These are phyloP conservation scores for Erythrophleum fordii DNA, from an alignment of 306 rosid genomes.

Conservation along the genomic window DNA sequence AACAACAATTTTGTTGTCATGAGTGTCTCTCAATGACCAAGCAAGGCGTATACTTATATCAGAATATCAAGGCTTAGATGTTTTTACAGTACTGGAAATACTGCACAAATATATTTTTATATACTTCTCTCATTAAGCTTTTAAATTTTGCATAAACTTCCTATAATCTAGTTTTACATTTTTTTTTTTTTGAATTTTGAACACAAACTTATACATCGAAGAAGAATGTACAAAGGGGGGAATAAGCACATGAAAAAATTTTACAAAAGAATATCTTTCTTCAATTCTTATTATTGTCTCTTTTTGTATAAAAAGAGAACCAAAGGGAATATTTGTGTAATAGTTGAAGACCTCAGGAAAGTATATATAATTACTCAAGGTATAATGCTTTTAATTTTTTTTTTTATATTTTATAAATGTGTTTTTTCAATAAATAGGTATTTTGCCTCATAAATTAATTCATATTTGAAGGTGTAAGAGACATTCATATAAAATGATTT, in stretches of 20 bases:
- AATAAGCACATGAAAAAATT: not conserved
- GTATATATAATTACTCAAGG: no score
- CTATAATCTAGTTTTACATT: not conserved
- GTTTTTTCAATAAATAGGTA: not conserved
- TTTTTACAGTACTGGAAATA: not conserved
- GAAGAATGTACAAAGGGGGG: not conserved
- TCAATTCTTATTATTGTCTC: no score
- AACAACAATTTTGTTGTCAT: not conserved
- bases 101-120: not conserved
- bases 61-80: not conserved
- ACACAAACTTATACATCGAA: no score
- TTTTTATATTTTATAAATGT: no score
- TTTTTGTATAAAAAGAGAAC: no score
- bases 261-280: not conserved
- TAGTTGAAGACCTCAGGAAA: no score
- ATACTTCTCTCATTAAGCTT: not conserved
- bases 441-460: not conserved
- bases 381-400: no score
- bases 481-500: not conserved
- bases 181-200: no score
- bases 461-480: not conserved
- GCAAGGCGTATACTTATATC: not conserved
- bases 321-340: no score
- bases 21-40: not conserved
- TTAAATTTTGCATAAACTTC: not conserved